These are phyloP conservation scores for Irpex sp. DNA, from an alignment of 1,284 basidiomycete genomes.

Conservation along the genomic window DNA sequence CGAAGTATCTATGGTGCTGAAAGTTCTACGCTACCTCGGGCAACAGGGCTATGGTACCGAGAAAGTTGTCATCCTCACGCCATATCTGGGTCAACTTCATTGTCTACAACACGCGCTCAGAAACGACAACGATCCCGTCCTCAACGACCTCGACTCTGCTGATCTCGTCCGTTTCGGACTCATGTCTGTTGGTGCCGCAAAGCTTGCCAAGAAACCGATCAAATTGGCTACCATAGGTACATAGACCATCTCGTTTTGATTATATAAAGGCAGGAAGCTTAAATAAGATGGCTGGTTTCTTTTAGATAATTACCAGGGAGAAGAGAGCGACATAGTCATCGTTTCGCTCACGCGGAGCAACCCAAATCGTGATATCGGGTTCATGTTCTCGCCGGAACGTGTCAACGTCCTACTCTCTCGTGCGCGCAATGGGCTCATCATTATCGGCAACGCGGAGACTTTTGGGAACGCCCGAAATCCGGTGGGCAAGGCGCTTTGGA, in stretches of 20 bases:
- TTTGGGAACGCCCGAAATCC: constrained; percentile 46
- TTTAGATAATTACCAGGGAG: constrained; percentile 64
- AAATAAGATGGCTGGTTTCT: neutral
- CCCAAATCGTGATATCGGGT: constrained; percentile 50
- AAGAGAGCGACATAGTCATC: constrained; percentile 65
- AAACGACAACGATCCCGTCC: constrained; percentile 50
- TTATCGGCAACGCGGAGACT: constrained; percentile 60
- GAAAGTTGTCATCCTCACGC: constrained; percentile 58
- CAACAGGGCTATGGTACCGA: constrained; percentile 64
- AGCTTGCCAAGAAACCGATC: constrained; percentile 37
- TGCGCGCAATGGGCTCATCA: constrained; percentile 55
- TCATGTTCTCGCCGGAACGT: constrained; percentile 63
- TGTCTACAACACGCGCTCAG: constrained; percentile 42
- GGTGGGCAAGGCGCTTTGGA: constrained; percentile 47
- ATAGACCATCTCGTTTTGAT: neutral
- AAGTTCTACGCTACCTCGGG: constrained; percentile 58
- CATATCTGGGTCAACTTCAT: constrained; percentile 63
- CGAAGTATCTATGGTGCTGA: constrained; percentile 60
- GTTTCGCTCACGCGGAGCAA: constrained; percentile 61
- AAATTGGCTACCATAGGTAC: constrained; percentile 61
- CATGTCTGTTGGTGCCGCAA: constrained; percentile 32
- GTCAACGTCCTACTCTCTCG: constrained; percentile 67
- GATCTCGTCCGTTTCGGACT: constrained; percentile 57
- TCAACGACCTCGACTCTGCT: constrained; percentile 58
- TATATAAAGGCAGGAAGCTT: too few species aligned